These are phyloP conservation scores for Citrus sp. DNA, from an alignment of 345 rosid species.

Conservation along the genomic window DNA sequence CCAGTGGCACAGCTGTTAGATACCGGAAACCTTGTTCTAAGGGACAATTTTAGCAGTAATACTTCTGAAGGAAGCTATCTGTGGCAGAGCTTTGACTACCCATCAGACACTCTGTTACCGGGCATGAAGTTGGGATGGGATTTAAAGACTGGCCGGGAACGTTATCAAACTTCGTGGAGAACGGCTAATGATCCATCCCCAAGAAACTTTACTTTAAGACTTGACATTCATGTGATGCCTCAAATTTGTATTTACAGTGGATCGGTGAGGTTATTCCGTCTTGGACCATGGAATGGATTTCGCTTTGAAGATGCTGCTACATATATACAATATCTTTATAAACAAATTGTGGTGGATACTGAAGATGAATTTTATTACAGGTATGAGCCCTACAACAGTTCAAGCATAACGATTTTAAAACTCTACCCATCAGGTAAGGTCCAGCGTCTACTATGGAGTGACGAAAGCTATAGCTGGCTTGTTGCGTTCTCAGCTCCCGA, in stretches of 20 bases:
- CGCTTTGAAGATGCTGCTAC: slow-evolving; percentile 21
- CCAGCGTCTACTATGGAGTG: slow-evolving; percentile 11
- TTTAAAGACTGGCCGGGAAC: slow-evolving; percentile 20
- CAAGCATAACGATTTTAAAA: background rate
- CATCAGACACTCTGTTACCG: slow-evolving; percentile 26
- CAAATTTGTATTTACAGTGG: slow-evolving; percentile 14
- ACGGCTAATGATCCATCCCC: slow-evolving; percentile 4
- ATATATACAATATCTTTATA: background rate
- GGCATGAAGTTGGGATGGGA: slow-evolving; percentile 40
- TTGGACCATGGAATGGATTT: slow-evolving; percentile 43
- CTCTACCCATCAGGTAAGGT: background rate
- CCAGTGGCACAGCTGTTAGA: slow-evolving; percentile 34
- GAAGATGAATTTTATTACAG: slow-evolving; percentile 17
- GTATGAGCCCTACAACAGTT: slow-evolving; percentile 7
- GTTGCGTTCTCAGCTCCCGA: slow-evolving; percentile 21
- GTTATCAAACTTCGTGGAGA: slow-evolving; percentile 30
- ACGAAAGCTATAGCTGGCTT: slow-evolving; percentile 8
- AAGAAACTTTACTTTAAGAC: slow-evolving; percentile 19
- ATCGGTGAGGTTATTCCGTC: background rate
- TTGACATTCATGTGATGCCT: slow-evolving; percentile 27
- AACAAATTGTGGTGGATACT: slow-evolving; percentile 8
- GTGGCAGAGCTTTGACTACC: slow-evolving; percentile 56
- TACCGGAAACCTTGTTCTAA: slow-evolving; percentile 41
- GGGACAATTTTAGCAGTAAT: slow-evolving; percentile 5
- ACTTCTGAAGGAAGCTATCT: slow-evolving; percentile 1